phyloP scores from a whole-genome alignment of 352 stramenopile species.

The Globisporangium megalacanthum region DNA sequence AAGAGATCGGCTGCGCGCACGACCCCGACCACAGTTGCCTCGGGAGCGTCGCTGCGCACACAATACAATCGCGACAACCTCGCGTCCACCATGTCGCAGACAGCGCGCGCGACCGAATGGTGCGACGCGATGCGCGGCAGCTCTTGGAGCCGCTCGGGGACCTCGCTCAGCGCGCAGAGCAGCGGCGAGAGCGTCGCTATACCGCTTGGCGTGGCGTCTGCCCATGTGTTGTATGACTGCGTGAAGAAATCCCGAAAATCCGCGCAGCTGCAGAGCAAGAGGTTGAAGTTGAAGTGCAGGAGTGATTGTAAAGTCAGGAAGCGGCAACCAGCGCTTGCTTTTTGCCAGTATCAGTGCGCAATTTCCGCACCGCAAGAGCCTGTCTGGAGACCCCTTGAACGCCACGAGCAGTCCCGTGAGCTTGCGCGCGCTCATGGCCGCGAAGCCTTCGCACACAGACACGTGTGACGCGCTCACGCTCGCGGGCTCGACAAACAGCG shows the following conservation, averaged over 20 bases:
- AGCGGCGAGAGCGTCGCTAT: constrained; percentile 7
- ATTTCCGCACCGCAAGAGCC: constrained; percentile 10
- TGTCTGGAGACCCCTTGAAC: constrained; percentile 8
- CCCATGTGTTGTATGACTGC: constrained; percentile 10
- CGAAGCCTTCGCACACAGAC: constrained; percentile 31
- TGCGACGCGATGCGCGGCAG: constrained; percentile 19
- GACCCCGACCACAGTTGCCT: constrained; percentile 16
- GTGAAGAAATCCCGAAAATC: constrained; percentile 25
- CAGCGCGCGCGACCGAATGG: constrained; percentile 34
- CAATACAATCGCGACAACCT: constrained; percentile 9
- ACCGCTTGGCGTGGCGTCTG: neutral
- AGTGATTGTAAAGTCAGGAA: neutral
- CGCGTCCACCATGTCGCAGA: constrained; percentile 38
- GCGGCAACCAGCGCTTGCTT: neutral
- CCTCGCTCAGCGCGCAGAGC: constrained; percentile 23
- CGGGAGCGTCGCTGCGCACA: neutral
- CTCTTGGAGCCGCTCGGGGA: constrained; percentile 11
- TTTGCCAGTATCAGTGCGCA: neutral
- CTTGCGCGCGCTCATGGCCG: constrained; percentile 23
- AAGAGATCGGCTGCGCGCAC: constrained; percentile 51
- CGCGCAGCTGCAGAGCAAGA: constrained; percentile 1
- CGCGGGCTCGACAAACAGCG: constrained; percentile 42
- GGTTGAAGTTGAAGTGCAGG: neutral
- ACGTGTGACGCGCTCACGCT: constrained; percentile 15
- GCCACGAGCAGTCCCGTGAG: constrained; percentile 26